Evolutionary conservation across 1,284 basidiomycete genomes (phyloP), one percentile per base, ranked within the genome.

Genomic region (Ceratorhiza oryzae-sativae): DNA sequence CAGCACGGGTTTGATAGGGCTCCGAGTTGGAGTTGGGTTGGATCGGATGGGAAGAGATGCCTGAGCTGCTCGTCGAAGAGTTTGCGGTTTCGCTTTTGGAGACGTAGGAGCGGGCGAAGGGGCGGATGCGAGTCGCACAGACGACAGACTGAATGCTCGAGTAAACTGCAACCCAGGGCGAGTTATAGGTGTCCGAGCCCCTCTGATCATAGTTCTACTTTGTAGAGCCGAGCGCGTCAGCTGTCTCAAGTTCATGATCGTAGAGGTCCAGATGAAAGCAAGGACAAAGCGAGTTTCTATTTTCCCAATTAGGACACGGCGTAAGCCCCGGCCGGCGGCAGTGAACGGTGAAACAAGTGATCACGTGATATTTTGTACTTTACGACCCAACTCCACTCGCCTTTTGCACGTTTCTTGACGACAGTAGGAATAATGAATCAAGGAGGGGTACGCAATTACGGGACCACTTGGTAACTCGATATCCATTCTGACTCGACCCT

Each of bases 21-120:
- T 86, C 67, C 90, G 85, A 9, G 91, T 93, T 12, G 92, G 91
- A 9, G 88, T 92, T 25, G 90, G 91, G 77, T 91, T 92, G 27
- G 87, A 82, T 61, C 91, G 89, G 76, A 93, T 92, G 41, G 90
- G 88, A 32, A 91, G 82, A 0, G 92, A 93, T 2, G 85, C 88
- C n/a, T 90, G 84, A n/a, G 86, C 86, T 1, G 85, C 80, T 53
- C 91, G 86, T 65, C 91, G 85, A 3, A 93, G 85, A 6, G 91
- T 86, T 56, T 93, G 27, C 88, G 90, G 78, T 90, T 91, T 73
- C 8, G 73, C 23, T 61, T 76, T 74, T 18, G 71, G 60, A 45
- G 70, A 15, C 15, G 59, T 58, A 5, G 70, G 67, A n/a, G 42
- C 42, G 9, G 67, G 67, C 9, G 65, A 36, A 10, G 67, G 45